Evolutionary conservation across 2,329 filamentous ascomycete genomes (phyloP).

Genomic region (Neocucurbitaria cava): DNA sequence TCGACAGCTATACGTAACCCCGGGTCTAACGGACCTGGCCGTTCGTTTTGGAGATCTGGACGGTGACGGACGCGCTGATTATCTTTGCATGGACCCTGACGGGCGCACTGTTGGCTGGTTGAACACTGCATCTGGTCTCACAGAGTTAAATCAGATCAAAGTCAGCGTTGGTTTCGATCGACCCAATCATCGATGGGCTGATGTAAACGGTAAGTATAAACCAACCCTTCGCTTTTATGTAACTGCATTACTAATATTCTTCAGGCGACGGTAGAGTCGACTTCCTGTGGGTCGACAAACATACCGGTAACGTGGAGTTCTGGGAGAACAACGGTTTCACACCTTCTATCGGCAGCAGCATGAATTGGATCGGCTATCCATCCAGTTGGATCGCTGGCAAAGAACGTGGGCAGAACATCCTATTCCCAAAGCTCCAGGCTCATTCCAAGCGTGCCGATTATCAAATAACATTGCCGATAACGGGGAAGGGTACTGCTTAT

Average conservation of each 20-base stretch:
- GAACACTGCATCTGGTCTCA: slow-evolving; percentile 38
- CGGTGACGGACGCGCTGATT: slow-evolving; percentile 21
- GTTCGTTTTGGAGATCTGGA: slow-evolving; percentile 45
- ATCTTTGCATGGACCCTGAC: slow-evolving; percentile 16
- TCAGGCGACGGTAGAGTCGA: too few species aligned
- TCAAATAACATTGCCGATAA: too few species aligned
- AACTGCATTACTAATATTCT: too few species aligned
- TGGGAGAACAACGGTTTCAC: slow-evolving; percentile 41
- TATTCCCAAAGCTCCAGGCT: too few species aligned
- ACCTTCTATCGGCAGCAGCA: slow-evolving; percentile 11
- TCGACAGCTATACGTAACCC: slow-evolving; percentile 27
- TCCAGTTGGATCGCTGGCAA: too few species aligned
- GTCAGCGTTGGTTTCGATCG: slow-evolving; percentile 32
- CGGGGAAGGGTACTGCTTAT: too few species aligned
- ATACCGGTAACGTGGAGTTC: slow-evolving; percentile 38
- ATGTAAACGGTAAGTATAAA: slow-evolving; percentile 53
- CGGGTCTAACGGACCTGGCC: slow-evolving; percentile 33
- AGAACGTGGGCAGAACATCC: too few species aligned
- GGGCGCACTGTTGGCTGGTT: slow-evolving; percentile 10
- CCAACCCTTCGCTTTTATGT: too few species aligned
- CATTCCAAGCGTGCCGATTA: too few species aligned
- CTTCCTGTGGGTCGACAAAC: slow-evolving; percentile 46
- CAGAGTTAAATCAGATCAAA: slow-evolving; percentile 21
- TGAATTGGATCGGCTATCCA: too few species aligned
- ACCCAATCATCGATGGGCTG: slow-evolving; percentile 48